phyloP scores from a whole-genome alignment of 2,329 filamentous ascomycete genomes.

The Fusarium floridanum region DNA sequence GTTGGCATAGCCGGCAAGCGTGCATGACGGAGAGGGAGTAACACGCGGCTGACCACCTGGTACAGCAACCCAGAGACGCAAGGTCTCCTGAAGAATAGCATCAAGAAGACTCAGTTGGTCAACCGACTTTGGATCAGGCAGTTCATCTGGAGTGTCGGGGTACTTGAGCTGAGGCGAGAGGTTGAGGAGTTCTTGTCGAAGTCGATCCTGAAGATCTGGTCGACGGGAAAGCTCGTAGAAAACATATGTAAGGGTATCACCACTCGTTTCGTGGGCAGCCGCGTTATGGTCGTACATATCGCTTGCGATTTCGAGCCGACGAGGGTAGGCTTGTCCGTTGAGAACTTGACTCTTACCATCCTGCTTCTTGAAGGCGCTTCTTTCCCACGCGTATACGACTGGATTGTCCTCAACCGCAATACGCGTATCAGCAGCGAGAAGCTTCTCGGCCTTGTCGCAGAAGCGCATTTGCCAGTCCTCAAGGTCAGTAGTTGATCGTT shows the following conservation, averaged over 20 bases:
- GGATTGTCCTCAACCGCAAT: background rate
- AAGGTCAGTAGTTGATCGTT: background rate
- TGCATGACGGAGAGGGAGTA: background rate
- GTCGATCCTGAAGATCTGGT: constrained; percentile 7
- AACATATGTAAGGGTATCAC: constrained; percentile 7
- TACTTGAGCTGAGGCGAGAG: background rate
- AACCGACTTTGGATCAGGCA: constrained; percentile 10
- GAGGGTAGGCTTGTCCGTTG: background rate
- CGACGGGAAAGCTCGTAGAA: constrained; percentile 11
- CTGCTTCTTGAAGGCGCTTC: background rate
- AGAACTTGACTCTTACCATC: background rate
- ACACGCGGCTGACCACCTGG: constrained; percentile 13
- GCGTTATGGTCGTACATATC: constrained; percentile 19
- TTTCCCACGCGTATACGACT: background rate
- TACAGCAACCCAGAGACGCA: constrained; percentile 10
- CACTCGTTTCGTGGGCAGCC: constrained; percentile 13
- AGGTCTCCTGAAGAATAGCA: constrained; percentile 9
- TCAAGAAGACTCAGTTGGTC: constrained; percentile 8
- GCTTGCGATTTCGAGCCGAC: constrained; percentile 11
- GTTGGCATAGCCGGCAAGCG: constrained; percentile 4
- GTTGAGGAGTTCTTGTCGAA: constrained; percentile 1
- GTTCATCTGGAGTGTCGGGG: background rate
- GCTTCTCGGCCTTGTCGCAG: constrained; percentile 7
- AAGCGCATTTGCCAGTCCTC: constrained; percentile 15
- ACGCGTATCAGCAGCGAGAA: background rate